These are phyloP conservation scores for Dictyostelium gargantuum DNA, from an alignment of 208 protist species.

Conservation along the genomic window DNA sequence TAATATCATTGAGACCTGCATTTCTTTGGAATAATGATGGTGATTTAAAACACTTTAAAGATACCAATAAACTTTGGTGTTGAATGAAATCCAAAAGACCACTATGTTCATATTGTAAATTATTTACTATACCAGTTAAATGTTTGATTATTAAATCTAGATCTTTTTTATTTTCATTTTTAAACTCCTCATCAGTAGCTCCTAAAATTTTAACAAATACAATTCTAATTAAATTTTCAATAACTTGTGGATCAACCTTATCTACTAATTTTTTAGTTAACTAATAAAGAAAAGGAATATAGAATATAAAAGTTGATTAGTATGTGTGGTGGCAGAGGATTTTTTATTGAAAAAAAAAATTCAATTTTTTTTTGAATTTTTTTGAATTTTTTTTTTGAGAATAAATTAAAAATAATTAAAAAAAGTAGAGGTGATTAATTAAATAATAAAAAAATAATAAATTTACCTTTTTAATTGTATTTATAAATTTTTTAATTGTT, in stretches of 20 bases:
- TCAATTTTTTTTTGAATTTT: background rate
- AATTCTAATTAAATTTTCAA: slow-evolving; percentile 20
- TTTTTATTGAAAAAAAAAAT: background rate
- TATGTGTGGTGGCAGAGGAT: no score
- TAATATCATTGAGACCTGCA: slow-evolving; percentile 77
- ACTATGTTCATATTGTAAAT: background rate
- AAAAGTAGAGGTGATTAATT: background rate
- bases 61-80: slow-evolving; percentile 29
- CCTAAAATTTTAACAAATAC: slow-evolving; percentile 5
- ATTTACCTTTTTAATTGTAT: slow-evolving; percentile 49
- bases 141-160: slow-evolving; percentile 67
- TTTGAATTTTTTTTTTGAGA: background rate
- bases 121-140: slow-evolving; percentile 19
- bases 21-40: slow-evolving; percentile 76
- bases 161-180: slow-evolving; percentile 72
- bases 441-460: background rate
- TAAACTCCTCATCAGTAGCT: slow-evolving; percentile 70
- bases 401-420: background rate
- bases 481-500: slow-evolving; percentile 8
- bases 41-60: slow-evolving; percentile 75
- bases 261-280: slow-evolving; percentile 12
- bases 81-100: background rate
- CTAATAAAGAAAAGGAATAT: background rate
- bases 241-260: background rate
- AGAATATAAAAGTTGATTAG: background rate